phyloP scores from a whole-genome alignment of 2,329 filamentous ascomycete species.

The Colletotrichum liriopes region DNA sequence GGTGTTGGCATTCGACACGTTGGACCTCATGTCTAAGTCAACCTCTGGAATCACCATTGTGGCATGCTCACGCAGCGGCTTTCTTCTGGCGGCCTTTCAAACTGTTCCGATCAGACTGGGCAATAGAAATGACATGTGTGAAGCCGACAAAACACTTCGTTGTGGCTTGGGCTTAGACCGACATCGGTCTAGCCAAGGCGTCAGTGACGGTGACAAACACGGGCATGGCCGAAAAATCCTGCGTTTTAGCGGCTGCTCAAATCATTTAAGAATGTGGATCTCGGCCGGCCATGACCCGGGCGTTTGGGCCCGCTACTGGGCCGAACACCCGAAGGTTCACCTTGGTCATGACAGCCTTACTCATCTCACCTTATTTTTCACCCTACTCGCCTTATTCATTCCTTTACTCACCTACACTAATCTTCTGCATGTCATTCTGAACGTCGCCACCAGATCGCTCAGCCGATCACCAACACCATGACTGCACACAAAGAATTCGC shows the following conservation, averaged over 20 bases:
- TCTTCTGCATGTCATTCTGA: not conserved
- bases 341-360: conserved; percentile 1
- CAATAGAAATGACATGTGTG: not conserved
- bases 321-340: conserved; percentile 36
- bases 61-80: not conserved
- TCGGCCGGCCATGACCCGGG: conserved; percentile 25
- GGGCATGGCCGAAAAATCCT: conserved; percentile 29
- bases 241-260: conserved; percentile 32
- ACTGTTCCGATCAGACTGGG: not conserved
- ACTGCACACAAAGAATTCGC: not conserved
- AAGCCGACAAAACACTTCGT: not conserved
- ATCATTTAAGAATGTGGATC: conserved; percentile 36
- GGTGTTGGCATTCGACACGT: conserved; percentile 24
- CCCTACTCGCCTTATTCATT: not conserved
- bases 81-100: not conserved
- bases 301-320: conserved; percentile 22
- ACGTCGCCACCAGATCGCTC: no score
- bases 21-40: not conserved
- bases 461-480: not conserved
- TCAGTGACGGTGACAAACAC: conserved; percentile 5
- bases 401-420: not conserved
- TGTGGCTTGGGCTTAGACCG: conserved; percentile 24
- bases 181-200: conserved; percentile 34
- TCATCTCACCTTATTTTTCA: conserved; percentile 14
- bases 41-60: not conserved